Base-by-base conservation (phyloP, 176 grass and related monocot species). In the Raddia guianensis region DNA sequence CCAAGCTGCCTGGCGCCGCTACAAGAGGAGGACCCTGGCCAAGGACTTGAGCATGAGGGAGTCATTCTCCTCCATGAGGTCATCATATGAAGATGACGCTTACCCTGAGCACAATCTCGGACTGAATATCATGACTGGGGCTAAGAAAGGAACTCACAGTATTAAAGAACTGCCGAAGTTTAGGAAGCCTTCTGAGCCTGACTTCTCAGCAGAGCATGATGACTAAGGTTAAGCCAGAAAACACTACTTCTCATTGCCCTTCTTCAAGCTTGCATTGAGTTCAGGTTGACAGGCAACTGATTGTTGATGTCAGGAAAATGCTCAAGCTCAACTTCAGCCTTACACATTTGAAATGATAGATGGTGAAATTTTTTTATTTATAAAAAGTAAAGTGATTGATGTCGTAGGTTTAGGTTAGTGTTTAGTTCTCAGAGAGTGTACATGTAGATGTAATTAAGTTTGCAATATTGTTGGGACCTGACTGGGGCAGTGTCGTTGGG, bases 111-210 rank as follows among this genome's bases (percentile, higher is more conserved):
- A 88, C 43, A 86, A 77, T 70, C 18, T 85, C 20, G 68, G 67
- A 3, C 52, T 82, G 49, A 85, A 87, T 27, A 88, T 93, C 80
- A 32, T 86, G 49, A 50, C 88, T 32, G 63, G 54, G 8, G 74
- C 60, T 7, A 95, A 88, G 66, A 95, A 93, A 79, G 92, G 88
- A 78, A 61, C 74, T 15, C 75, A 57, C 42, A 66, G 66, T 74
- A 81, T 82, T 4, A 85, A 81, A 58, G 68, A 90, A 21, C 44
- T 99, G 80, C 90, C 90, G 0, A 99, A 91, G 86, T 82, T 95
- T 49, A 82, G 82, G 76, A 99, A 99, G 66, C 96, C 96, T 19
- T 88, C 91, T 0, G 96, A 99, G 54, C 96, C 96, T 1, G 93
- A 99, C 40, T 99, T 95, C 85, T 99, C 90, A 69, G 84, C 77